Base-by-base conservation (phyloP, 176 grass and related monocot species). In the Hordeum vulgare region DNA sequence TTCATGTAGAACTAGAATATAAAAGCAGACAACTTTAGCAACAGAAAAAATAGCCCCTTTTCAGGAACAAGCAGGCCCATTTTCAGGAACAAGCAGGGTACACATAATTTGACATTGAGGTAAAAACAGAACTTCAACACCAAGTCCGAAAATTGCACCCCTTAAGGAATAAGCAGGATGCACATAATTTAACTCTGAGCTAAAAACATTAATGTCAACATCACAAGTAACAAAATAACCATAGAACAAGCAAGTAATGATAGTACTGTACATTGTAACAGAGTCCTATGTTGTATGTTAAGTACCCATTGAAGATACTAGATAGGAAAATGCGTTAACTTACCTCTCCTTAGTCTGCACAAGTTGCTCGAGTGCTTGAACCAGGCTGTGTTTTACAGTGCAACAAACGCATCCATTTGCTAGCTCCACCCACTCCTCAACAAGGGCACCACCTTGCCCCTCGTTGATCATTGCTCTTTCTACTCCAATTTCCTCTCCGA, bases 401-500 rank as follows among this genome's bases (percentile, higher is more conserved):
- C 96, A 98, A 89, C 96, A 98, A 75, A 98, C 91, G 20, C 96
- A 98, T 66, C 96, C 96, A 87, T 98, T 98, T 33, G 93, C 93
- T 57, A 98, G 84, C 58, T 98, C 96, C 59, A 98, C 96, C 96
- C 93, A 98, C 65, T 98, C 96, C 82, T 98, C 96, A 9, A 98
- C 87, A 78, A 95, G 80, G 2, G 93, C 91, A 54, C 96, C 93
- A 60, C 91, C 90, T 87, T 95, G 81, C 31, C 96, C 96, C 82
- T 98, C 93, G 23, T 98, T 98, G 65, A 98, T 98, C 96, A 98
- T 98, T 23, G 96, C 96, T 66, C 93, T 91, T 54, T 98, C 96
- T 25, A 98, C 96, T 33, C 93, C 93, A 23, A 98, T 94, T 83
- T 94, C 93, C 93, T 95, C 96, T 8, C 96, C 96, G 17, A 98